Evolutionary conservation across 257 asterid genomes (phyloP), one percentile per base, ranked within the genome.

Genomic region (Voacanga thouarsii): DNA sequence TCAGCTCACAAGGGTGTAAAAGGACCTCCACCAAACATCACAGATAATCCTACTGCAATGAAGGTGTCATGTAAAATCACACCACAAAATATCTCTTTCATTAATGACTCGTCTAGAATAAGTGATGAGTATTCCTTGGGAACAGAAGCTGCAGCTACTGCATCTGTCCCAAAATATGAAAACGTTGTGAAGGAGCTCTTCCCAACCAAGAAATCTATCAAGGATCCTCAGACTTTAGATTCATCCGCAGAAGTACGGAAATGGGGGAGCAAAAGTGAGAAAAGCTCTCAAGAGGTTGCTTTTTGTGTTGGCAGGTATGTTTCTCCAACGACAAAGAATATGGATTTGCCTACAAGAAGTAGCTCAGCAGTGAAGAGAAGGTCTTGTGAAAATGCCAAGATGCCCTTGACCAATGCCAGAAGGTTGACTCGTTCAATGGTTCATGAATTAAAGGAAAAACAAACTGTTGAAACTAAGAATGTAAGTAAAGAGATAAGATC

Each of bases 371-470:
- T 19, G 41, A 43, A 64, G 37, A 73, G 49, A 37, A 73, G 78
- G 12, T 66, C 78, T 74, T 24, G 41, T 41, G 41, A 74, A n/a
- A 47, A 64, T 53, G 69, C n/a, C 7, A 49, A 24, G 28, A 43
- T 28, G 67, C 37, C 63, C n/a, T 37, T 59, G 28, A 60, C 26
- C 39, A 69, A 72, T 50, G 49, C 71, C 73, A 76, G 67, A 47
- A 90, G 91, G 81, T 16, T 84, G 44, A 85, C 92, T 74, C 85
- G 89, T 71, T 79, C 91, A 61, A 83, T 75, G 43, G 75, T 43
- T 71, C 67, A 67, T 39, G 69, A 55, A 69, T 78, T 72, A 28
- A 84, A 66, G 74, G 79, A 78, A 72, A 68, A 39, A 50, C 80
- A 76, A 50, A 71, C 28, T n/a, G 37, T 73, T 66, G 88, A 74